Percentiles rank a stretch among this genome's conserved stretches.
Conservation (phyloP, 1,139 yeast genomes). For the Hyphopichia pseudoburtonii region DNA sequence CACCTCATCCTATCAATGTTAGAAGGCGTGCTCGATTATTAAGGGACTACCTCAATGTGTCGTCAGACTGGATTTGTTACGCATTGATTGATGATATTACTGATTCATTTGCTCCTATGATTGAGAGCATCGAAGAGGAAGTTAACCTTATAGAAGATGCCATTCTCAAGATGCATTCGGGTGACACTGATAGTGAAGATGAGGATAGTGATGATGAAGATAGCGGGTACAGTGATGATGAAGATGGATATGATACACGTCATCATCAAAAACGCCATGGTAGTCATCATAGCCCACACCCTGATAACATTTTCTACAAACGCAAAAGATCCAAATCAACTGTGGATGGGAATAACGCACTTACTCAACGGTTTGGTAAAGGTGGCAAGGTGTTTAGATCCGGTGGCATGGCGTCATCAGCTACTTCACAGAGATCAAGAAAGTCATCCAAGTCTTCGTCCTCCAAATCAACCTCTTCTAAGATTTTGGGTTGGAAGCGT, state of each 20-base stretch:
- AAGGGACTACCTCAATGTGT: constrained; percentile 83
- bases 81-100: constrained; percentile 96
- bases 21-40: constrained; percentile 87
- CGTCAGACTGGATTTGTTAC: constrained; percentile 97
- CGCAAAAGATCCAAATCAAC: constrained; percentile 42
- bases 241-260: constrained; percentile 3
- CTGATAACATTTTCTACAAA: constrained; percentile 28
- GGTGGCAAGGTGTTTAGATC: neutral
- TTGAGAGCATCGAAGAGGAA: constrained; percentile 88
- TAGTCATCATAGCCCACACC: too few relatives aligned
- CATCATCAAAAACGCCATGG: constrained; percentile 15
- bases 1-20: constrained; percentile 95
- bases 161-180: constrained; percentile 81
- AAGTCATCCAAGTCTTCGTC: constrained; percentile 13
- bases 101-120: constrained; percentile 96
- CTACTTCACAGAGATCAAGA: constrained; percentile 19
- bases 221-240: constrained; percentile 25
- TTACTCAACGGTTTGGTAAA: neutral
- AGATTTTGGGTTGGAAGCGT: constrained; percentile 76
- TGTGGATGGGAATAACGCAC: constrained; percentile 26
- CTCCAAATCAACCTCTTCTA: constrained; percentile 44
- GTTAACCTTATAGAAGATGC: constrained; percentile 91
- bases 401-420: constrained; percentile 5
- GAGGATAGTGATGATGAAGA: constrained; percentile 38
- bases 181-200: constrained; percentile 47